These are phyloP conservation scores for Russula sp. DNA, from an alignment of 768 basidiomycete genomes.

Conservation along the genomic window DNA sequence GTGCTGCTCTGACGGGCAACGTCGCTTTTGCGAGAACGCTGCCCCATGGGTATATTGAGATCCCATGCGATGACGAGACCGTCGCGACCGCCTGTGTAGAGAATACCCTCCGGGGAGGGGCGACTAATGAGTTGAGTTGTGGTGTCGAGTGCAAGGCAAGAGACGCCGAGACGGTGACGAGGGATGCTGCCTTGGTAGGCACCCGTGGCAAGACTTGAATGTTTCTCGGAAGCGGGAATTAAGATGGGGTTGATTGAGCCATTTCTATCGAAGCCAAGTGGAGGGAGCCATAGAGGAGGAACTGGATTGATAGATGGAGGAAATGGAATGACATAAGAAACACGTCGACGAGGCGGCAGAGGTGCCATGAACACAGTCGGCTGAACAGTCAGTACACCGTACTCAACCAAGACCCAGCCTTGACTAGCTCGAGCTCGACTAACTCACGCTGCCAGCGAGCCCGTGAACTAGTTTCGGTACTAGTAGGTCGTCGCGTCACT, in stretches of 20 bases:
- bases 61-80: conserved; percentile 89
- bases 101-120: conserved; percentile 71
- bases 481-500: too few relatives aligned
- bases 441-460: background rate
- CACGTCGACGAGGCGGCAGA: conserved; percentile 51
- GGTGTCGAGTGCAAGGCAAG: conserved; percentile 81
- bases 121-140: conserved; percentile 70
- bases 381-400: background rate
- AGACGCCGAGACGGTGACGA: conserved; percentile 79
- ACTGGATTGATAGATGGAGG: conserved; percentile 51
- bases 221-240: conserved; percentile 32
- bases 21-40: conserved; percentile 34
- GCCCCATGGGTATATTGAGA: conserved; percentile 58
- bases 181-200: background rate
- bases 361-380: conserved; percentile 14
- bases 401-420: background rate
- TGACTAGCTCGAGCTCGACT: background rate
- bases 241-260: conserved; percentile 70
- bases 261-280: conserved; percentile 52
- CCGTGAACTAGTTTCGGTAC: background rate
- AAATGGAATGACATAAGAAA: conserved; percentile 83
- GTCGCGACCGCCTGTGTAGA: conserved; percentile 88
- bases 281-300: conserved; percentile 66
- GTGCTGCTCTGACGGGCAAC: conserved; percentile 28
- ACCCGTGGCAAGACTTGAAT: background rate